phyloP scores from a whole-genome alignment of 2,329 filamentous ascomycete species.

The Aspergillus latus region DNA sequence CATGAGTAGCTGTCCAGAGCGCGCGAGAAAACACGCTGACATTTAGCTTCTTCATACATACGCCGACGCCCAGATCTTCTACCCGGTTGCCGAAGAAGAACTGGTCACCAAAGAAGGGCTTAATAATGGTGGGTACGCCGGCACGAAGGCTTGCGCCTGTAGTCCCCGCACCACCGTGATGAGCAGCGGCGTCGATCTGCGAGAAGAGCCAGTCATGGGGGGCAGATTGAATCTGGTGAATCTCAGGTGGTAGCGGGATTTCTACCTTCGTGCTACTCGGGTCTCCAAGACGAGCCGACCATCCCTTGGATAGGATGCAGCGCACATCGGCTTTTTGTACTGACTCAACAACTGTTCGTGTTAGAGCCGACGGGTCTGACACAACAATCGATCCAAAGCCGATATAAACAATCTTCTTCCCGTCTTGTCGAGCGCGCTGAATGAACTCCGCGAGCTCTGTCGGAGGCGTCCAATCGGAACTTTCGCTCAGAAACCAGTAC shows the following conservation, averaged over 20 bases:
- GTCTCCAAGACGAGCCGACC: slow-evolving; percentile 78
- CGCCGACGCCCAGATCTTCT: slow-evolving; percentile 89
- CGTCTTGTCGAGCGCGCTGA: slow-evolving; percentile 71
- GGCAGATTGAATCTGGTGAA: slow-evolving; percentile 82
- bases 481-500: slow-evolving; percentile 95
- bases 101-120: slow-evolving; percentile 97
- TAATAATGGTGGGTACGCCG: slow-evolving; percentile 89
- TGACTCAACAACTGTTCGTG: slow-evolving; percentile 87
- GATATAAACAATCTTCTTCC: slow-evolving; percentile 92
- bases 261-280: slow-evolving; percentile 60
- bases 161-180: slow-evolving; percentile 92
- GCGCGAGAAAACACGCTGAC: slow-evolving; percentile 81
- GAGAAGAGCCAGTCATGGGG: slow-evolving; percentile 96
- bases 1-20: slow-evolving; percentile 87
- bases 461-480: slow-evolving; percentile 68
- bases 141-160: slow-evolving; percentile 90
- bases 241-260: slow-evolving; percentile 72
- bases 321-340: slow-evolving; percentile 88
- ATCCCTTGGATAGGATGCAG: slow-evolving; percentile 93
- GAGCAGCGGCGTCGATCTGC: slow-evolving; percentile 89
- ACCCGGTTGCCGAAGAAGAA: slow-evolving; percentile 91
- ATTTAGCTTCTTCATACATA: slow-evolving; percentile 85
- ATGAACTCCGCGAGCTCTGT: slow-evolving; percentile 79
- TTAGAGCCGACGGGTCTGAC: slow-evolving; percentile 82
- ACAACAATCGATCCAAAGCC: slow-evolving; percentile 97